Base-by-base conservation (phyloP, 2,329 filamentous ascomycete genomes). In the Ceratocystis colombiana region DNA sequence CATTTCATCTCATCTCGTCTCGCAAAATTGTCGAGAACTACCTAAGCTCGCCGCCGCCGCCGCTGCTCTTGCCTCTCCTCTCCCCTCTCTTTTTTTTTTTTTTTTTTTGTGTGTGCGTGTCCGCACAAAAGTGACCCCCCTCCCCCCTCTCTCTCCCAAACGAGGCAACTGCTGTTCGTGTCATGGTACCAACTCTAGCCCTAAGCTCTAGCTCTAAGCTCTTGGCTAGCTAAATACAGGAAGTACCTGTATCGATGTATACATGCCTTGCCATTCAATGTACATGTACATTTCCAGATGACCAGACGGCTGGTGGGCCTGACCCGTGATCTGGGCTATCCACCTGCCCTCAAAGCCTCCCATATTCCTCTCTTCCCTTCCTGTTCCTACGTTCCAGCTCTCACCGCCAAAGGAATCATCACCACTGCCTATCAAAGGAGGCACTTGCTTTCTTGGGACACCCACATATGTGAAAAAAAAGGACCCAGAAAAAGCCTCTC, bases 1-100 rank as follows among this genome's bases (percentile, higher is more conserved):
- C 46, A 64, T 50, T 30, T 64, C 37, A 30, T 64, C 45, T 64
- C 46, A 41, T 50, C 37, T 62, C 61, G 17, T 44, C 28, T 62
- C 22, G 37, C 37, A 41, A 62, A 25, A 30, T 48, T 17, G 22
- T 10, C 53, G 46, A 44, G 28, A 65, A 57, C 22, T 15, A 10
- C 22, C 33, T 5, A 8, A 65, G 30, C 33, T 55, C 28, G 25
- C 10, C 25, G 37, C 3, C 28, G 25, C 5, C 25, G 37, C 12
- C 12, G 37, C 20, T 20, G 46, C 30, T 33, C 30, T 33, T 33
- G 30, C 6, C 44, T 45, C 44, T 45, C 6, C 44, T 45, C 44
- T 45, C 17, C 17, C 20, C 12, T 53, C 5, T 53, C 12, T 53
- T 22, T 0, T 0, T 53, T 50, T n/a, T 20, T 50, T 20, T 50